phyloP scores from a whole-genome alignment of 208 protist genomes.

The Kentomonas sorsogonicus region DNA sequence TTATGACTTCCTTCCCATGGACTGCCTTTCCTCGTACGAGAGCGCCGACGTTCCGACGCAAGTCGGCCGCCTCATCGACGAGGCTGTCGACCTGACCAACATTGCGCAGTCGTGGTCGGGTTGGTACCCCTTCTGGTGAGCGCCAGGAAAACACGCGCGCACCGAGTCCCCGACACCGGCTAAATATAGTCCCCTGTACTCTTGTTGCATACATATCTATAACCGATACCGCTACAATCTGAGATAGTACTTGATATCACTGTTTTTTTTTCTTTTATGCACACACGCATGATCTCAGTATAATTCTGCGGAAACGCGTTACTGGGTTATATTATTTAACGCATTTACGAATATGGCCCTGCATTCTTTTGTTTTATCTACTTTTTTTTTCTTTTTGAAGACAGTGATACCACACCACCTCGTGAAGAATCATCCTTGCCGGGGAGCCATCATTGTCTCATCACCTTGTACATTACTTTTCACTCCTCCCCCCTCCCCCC shows the following conservation, averaged over 20 bases:
- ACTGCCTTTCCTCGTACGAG: conserved; percentile 13
- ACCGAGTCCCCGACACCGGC: too few relatives aligned
- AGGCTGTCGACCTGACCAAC: conserved; percentile 82
- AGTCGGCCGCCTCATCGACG: conserved; percentile 74
- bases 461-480: background rate
- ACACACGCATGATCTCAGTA: too few relatives aligned
- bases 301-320: too few relatives aligned
- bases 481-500: background rate
- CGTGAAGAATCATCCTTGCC: conserved; percentile 1
- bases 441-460: too few relatives aligned
- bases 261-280: too few relatives aligned
- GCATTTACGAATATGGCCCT: conserved; percentile 13
- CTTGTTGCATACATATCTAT: too few relatives aligned
- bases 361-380: conserved; percentile 5
- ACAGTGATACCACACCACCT: conserved; percentile 10
- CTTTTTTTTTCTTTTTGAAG: conserved; percentile 14
- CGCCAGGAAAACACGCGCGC: background rate
- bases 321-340: too few relatives aligned
- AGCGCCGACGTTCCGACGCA: conserved; percentile 67
- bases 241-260: too few relatives aligned
- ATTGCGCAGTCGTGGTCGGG: conserved; percentile 87
- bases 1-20: conserved; percentile 76
- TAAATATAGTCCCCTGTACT: too few relatives aligned
- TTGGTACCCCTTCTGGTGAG: conserved; percentile 90
- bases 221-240: too few relatives aligned